phyloP scores from a whole-genome alignment of 2,329 filamentous ascomycete genomes.

The Trichoderma simmonsii region DNA sequence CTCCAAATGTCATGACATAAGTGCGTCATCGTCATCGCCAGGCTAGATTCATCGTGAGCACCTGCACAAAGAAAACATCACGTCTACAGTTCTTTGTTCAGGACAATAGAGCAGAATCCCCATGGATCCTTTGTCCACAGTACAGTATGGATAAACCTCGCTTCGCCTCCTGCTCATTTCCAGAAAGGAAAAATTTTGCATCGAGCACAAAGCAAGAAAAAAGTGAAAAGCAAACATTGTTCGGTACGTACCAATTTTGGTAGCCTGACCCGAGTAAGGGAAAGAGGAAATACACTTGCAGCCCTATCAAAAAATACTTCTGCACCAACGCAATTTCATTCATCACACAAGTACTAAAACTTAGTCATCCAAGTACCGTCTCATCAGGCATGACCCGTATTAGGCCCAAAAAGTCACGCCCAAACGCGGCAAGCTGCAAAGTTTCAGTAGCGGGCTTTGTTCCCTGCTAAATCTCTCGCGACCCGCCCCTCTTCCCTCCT shows the following conservation, averaged over 20 bases:
- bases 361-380: background rate
- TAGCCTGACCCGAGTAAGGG: background rate
- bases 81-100: background rate
- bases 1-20: background rate
- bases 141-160: conserved; percentile 8
- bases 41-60: background rate
- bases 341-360: background rate
- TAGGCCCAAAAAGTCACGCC: background rate
- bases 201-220: background rate
- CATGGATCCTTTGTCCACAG: background rate
- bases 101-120: background rate
- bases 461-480: conserved; percentile 8
- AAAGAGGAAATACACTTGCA: background rate
- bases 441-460: conserved; percentile 9
- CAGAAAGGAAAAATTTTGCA: background rate
- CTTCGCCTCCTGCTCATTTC: background rate
- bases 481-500: conserved; percentile 17
- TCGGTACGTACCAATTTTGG: conserved; percentile 5
- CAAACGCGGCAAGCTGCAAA: conserved; percentile 6
- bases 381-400: background rate
- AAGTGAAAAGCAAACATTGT: background rate
- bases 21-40: background rate
- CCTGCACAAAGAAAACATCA: background rate
- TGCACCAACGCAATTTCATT: fast-evolving
- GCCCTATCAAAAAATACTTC: background rate